phyloP scores from a whole-genome alignment of 2,329 filamentous ascomycete species.

The Monosporascus sp. region DNA sequence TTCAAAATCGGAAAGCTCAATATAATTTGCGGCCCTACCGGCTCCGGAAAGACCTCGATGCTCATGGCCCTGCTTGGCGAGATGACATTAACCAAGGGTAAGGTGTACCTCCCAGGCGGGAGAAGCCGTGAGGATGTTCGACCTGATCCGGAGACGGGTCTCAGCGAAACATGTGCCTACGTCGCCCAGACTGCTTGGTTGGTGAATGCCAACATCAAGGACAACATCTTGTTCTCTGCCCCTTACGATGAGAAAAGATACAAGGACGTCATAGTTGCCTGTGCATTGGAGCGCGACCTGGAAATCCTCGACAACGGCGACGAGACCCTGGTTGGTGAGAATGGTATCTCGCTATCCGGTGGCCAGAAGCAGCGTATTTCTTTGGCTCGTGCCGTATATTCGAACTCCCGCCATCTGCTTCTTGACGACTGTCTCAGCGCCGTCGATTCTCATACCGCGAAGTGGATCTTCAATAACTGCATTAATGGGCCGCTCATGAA shows the following conservation, averaged over 20 bases:
- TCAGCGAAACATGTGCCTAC: constrained; percentile 91
- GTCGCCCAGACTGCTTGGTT: constrained; percentile 97
- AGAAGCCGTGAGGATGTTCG: constrained; percentile 80
- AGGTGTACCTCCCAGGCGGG: constrained; percentile 79
- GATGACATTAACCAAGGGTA: constrained; percentile 81
- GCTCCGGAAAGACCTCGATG: constrained; percentile 91
- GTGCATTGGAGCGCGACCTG: constrained; percentile 84
- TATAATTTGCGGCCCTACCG: constrained; percentile 87
- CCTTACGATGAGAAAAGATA: constrained; percentile 79
- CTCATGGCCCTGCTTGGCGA: constrained; percentile 94
- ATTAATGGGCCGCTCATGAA: constrained; percentile 86
- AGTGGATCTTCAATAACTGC: constrained; percentile 96
- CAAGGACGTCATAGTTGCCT: constrained; percentile 81
- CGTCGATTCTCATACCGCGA: constrained; percentile 94
- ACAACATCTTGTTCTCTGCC: constrained; percentile 90
- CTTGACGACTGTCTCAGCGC: constrained; percentile 94
- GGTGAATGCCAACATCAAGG: constrained; percentile 89
- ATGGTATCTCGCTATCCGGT: constrained; percentile 92
- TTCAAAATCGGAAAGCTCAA: constrained; percentile 86
- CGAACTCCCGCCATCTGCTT: constrained; percentile 82
- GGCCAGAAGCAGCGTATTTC: constrained; percentile 98
- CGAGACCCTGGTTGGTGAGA: constrained; percentile 90
- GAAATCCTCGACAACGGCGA: constrained; percentile 91
- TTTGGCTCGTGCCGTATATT: constrained; percentile 94
- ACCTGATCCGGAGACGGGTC: constrained; percentile 73